Base-by-base conservation (phyloP, 257 asterid species). In the Solanum lycopersicoides region DNA sequence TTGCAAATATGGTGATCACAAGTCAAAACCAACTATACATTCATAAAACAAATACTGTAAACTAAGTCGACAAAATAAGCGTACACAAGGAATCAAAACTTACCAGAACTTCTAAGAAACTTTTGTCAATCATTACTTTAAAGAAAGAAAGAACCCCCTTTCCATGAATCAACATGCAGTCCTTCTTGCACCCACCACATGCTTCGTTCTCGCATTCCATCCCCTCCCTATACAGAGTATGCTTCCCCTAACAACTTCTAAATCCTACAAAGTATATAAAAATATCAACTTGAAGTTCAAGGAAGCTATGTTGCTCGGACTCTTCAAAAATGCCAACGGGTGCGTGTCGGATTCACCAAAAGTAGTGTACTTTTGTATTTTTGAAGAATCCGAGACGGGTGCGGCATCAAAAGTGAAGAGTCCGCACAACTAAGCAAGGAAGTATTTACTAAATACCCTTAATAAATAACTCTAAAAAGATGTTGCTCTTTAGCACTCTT, bases 101-200 rank as follows among this genome's bases (percentile, higher is more conserved):
- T 87, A 89, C 93, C 93, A 91, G 86, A 42, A 75, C 83, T 73
- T 88, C 45, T 7, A 25, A 9, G 75, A 83, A 87, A 23, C 87
- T 80, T 9, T 39, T 1, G n/a, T 87, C 89, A 47, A 91, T 39
- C 88, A 91, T 74, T 66, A 91, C 11, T 86, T 89, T 91, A 87
- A 91, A 88, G 88, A 91, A 91, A 47, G 91, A 84, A 28, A 53
- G n/a, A 30, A 47, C 87, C 60, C 8, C 68, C 39, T 82, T 87
- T 35, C 66, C 37, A 74, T 90, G 92, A 63, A 88, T 23, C 86
- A 80, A 60, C 56, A 21, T 79, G 77, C 91, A 82, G 25, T 39
- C 50, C 14, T 71, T 11, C 35, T 14, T 13, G 56, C 92, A 87
- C 41, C 56, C 71, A 9, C 39, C 86, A 80, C 89, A 87, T 34